Percentiles rank a stretch among this genome's conserved stretches.
phyloP scores from a whole-genome alignment of 192 early-diverging fungal species.

The Neocallimastix lanati region DNA sequence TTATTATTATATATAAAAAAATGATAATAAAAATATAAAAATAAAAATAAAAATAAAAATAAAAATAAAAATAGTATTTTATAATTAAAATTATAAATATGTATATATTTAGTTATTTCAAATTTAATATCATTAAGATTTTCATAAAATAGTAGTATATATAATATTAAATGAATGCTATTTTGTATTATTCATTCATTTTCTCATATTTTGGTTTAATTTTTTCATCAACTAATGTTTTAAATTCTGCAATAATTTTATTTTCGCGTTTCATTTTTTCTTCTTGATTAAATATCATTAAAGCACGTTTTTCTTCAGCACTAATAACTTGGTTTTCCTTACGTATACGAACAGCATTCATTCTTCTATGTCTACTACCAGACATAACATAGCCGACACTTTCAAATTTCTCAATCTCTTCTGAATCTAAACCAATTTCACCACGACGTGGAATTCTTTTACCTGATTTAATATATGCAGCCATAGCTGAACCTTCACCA shows the following conservation, averaged over 20 bases:
- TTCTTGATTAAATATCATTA: constrained; percentile 65
- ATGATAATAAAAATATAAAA: no score
- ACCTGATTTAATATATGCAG: constrained; percentile 69
- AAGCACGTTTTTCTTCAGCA: constrained; percentile 72
- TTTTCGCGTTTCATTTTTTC: constrained; percentile 76
- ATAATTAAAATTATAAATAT: no score
- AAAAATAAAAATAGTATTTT: no score
- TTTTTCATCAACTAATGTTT: constrained; percentile 59
- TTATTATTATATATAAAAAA: no score
- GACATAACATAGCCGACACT: constrained; percentile 88
- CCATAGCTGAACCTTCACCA: constrained; percentile 84
- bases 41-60: no score
- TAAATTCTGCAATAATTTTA: constrained; percentile 78
- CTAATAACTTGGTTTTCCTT: constrained; percentile 95
- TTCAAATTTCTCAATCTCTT: constrained; percentile 72
- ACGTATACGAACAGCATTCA: constrained; percentile 88
- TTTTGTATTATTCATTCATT: neutral
- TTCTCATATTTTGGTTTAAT: constrained; percentile 14
- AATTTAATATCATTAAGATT: no score
- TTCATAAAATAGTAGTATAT: no score
- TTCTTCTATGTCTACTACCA: constrained; percentile 76
- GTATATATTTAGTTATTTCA: no score
- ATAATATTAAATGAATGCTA: no score
- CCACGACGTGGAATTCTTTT: constrained; percentile 93
- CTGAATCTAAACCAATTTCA: constrained; percentile 78